A percentile compares a stretch with the other conserved stretches of the same genome.
These are phyloP conservation scores for Penicillium griseofulvum DNA, from an alignment of 2,329 filamentous ascomycete genomes.

Conservation along the genomic window DNA sequence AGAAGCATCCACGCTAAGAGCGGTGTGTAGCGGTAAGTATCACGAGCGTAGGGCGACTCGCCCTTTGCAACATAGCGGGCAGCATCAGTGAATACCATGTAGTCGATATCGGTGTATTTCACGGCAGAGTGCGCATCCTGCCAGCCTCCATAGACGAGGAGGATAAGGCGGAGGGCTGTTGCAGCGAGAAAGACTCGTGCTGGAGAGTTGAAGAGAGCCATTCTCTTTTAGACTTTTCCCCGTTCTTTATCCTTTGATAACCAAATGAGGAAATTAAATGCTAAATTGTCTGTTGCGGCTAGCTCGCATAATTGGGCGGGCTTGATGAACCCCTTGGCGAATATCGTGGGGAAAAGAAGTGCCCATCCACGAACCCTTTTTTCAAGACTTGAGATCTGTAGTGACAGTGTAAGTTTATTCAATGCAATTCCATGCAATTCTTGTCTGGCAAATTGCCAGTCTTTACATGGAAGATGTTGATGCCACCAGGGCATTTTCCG, in stretches of 20 bases:
- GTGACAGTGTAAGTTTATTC: not conserved
- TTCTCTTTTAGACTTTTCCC: not conserved
- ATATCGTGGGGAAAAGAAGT: not conserved
- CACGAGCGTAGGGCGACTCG: slow-evolving; percentile 76
- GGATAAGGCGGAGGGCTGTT: slow-evolving; percentile 63
- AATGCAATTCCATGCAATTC: not conserved
- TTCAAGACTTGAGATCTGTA: not conserved
- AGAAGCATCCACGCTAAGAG: slow-evolving; percentile 86
- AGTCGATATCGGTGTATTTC: slow-evolving; percentile 99
- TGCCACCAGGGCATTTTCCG: not conserved
- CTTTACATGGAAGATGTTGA: slow-evolving; percentile 4
- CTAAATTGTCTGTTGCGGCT: not conserved
- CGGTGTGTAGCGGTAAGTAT: slow-evolving; percentile 96
- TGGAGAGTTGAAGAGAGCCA: slow-evolving; percentile 34
- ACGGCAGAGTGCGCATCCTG: slow-evolving; percentile 89
- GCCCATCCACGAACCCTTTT: not conserved
- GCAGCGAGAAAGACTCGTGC: slow-evolving; percentile 37
- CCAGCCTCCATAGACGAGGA: slow-evolving; percentile 85
- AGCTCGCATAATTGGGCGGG: slow-evolving; percentile 5
- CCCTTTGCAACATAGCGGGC: slow-evolving; percentile 70
- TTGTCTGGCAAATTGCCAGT: not conserved
- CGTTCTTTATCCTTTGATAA: not conserved
- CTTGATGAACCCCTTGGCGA: not conserved
- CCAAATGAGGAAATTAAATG: not conserved
- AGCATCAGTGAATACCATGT: slow-evolving; percentile 96